phyloP scores from a whole-genome alignment of 176 grass and related monocot species.

The Sorghum bicolor region Sorghum_bicolor_NCBIv3 NC_012879.2:13926501-13927000 shows the following conservation, averaged over 20 bases:
- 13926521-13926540: too few species aligned
- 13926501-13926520: too few species aligned
- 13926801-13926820: slow-evolving; percentile 56
- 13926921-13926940: slow-evolving; percentile 68
- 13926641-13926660: slow-evolving; percentile 88
- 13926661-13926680: slow-evolving; percentile 60
- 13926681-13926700: slow-evolving; percentile 65
- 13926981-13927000: slow-evolving; percentile 70
- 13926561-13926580: too few species aligned
- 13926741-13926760: slow-evolving; percentile 52
- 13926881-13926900: slow-evolving; percentile 97
- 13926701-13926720: slow-evolving; percentile 64
- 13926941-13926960: slow-evolving; percentile 61
- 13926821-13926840: slow-evolving; percentile 76
- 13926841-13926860: slow-evolving; percentile 48
- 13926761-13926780: slow-evolving; percentile 61
- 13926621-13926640: too few species aligned
- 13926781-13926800: slow-evolving; percentile 70
- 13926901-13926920: slow-evolving; percentile 74
- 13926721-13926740: slow-evolving; percentile 59
- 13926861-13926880: slow-evolving; percentile 79
- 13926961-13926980: slow-evolving; percentile 73
- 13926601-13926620: too few species aligned
- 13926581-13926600: too few species aligned
- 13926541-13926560: too few species aligned